phyloP scores from a whole-genome alignment of 257 asterid genomes.

The Anisodus acutangulus region DNA sequence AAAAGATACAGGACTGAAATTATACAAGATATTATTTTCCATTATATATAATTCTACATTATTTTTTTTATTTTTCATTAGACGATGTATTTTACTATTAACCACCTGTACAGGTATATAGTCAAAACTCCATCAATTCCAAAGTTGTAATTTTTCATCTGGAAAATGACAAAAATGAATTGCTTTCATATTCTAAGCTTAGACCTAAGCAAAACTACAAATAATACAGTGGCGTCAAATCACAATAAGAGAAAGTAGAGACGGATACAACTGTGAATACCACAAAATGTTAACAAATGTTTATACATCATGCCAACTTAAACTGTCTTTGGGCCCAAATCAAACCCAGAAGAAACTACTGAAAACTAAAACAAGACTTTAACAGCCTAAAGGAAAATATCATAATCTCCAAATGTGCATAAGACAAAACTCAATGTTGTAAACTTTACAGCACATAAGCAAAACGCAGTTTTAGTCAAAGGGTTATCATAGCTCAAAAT shows the following conservation, averaged over 20 bases:
- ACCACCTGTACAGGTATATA: neutral
- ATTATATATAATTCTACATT: neutral
- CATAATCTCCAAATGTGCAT: neutral
- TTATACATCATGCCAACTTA: neutral
- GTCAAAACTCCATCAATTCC: slow-evolving; percentile 14
- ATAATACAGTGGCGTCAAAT: neutral
- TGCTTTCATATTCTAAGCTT: neutral
- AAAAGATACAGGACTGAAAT: neutral
- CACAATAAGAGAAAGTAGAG: slow-evolving; percentile 15
- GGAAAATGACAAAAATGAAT: neutral
- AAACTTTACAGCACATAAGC: neutral
- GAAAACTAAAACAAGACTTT: neutral
- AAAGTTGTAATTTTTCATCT: slow-evolving; percentile 2
- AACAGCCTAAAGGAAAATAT: too few relatives aligned
- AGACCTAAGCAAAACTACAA: neutral
- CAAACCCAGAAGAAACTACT: neutral
- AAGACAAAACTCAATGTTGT: neutral
- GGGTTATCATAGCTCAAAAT: neutral
- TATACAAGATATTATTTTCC: neutral
- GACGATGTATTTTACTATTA: neutral
- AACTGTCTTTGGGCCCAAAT: neutral
- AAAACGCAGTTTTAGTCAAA: neutral
- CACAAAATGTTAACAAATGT: neutral
- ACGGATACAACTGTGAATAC: neutral
- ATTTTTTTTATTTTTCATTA: neutral